These are phyloP conservation scores for Xylariaceae sp. DNA, from an alignment of 2,329 filamentous ascomycete genomes.

Conservation along the genomic window DNA sequence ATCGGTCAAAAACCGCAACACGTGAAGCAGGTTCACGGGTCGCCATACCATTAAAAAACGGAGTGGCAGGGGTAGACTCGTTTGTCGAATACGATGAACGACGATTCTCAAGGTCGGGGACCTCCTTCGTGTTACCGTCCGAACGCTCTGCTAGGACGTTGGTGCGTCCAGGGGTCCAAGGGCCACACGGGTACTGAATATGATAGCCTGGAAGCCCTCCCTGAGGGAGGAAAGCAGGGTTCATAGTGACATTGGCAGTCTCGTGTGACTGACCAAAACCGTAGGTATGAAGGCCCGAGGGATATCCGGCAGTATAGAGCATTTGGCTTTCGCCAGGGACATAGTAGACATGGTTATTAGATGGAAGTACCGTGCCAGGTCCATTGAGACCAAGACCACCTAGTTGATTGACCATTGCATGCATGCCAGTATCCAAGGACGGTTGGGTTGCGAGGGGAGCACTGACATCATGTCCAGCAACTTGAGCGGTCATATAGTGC, in stretches of 20 bases:
- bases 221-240: constrained; percentile 35
- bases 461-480: constrained; percentile 19
- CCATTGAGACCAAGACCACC: constrained; percentile 33
- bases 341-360: constrained; percentile 31
- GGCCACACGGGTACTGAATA: constrained; percentile 39
- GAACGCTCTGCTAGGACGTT: constrained; percentile 41
- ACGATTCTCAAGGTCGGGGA: constrained; percentile 59
- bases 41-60: constrained; percentile 55
- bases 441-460: constrained; percentile 19
- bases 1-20: constrained; percentile 56
- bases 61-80: constrained; percentile 61
- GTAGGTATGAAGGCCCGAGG: constrained; percentile 23
- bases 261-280: constrained; percentile 26
- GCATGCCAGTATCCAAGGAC: constrained; percentile 27
- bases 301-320: constrained; percentile 23
- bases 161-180: constrained; percentile 50
- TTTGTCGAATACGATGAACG: constrained; percentile 64
- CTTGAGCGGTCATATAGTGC: constrained; percentile 25
- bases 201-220: constrained; percentile 32
- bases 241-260: constrained; percentile 27
- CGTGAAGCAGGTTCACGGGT: constrained; percentile 57
- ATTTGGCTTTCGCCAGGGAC: constrained; percentile 33
- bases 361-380: constrained; percentile 26
- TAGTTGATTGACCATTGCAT: constrained; percentile 30
- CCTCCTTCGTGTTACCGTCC: constrained; percentile 46